These are phyloP conservation scores for Solanum bukasovii DNA, from an alignment of 257 asterid genomes.

Conservation along the genomic window DNA sequence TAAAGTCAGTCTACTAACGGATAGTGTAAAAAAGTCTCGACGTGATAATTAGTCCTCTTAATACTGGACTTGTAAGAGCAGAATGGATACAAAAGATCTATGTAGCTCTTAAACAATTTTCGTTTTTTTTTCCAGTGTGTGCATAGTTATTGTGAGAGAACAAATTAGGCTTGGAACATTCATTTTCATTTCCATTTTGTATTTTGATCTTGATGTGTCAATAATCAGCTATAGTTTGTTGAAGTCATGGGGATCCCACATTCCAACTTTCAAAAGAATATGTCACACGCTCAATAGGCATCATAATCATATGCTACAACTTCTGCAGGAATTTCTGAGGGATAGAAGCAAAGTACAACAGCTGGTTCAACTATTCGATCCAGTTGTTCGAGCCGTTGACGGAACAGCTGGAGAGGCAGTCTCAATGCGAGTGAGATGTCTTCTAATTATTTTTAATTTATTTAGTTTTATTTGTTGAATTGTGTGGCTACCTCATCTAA, in stretches of 20 bases:
- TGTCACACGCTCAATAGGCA: not conserved
- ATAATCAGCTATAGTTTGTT: not conserved
- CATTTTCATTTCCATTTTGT: not conserved
- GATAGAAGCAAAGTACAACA: slow-evolving; percentile 75
- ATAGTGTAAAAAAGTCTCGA: not conserved
- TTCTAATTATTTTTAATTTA: not conserved
- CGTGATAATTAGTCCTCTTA: not conserved
- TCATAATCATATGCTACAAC: not conserved
- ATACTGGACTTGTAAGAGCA: not conserved
- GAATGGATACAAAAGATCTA: not conserved
- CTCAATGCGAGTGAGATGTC: slow-evolving; percentile 69
- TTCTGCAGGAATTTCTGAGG: slow-evolving; percentile 63
- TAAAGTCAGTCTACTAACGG: not conserved
- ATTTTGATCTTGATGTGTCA: not conserved
- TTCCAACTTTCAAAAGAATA: not conserved
- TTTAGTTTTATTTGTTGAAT: not conserved
- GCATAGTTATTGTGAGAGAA: not conserved
- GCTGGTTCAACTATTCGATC: slow-evolving; percentile 68
- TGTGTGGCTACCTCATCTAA: not conserved
- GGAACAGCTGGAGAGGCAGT: slow-evolving; percentile 64
- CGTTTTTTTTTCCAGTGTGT: not conserved
- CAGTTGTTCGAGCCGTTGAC: slow-evolving; percentile 67
- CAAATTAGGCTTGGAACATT: not conserved
- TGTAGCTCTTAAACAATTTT: not conserved
- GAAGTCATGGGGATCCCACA: not conserved